Percentiles rank a stretch among this genome's conserved stretches.
These are phyloP conservation scores for Magnolia sinica DNA, from an alignment of 164 flowering plant species.

Conservation along the genomic window DNA sequence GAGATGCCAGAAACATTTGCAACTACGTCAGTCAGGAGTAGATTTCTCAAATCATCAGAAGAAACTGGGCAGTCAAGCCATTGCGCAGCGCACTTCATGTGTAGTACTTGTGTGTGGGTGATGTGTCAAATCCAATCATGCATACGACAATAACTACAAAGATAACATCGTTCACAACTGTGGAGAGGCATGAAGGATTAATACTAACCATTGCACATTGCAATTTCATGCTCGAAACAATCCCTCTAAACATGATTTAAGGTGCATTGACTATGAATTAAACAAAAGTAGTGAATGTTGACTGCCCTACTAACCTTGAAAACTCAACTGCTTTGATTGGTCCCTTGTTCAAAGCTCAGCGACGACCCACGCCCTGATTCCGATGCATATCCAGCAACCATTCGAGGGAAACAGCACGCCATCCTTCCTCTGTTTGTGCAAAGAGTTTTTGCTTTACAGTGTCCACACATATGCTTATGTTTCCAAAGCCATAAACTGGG, in stretches of 20 bases:
- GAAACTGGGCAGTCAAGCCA: not conserved
- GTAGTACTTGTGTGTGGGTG: too few species aligned
- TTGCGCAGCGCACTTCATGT: not conserved
- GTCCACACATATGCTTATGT: conserved; percentile 62
- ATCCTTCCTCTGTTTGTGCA: conserved; percentile 60
- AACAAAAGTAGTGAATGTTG: not conserved
- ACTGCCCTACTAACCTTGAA: not conserved
- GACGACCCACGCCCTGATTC: conserved; percentile 34
- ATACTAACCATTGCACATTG: too few species aligned
- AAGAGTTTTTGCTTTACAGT: conserved; percentile 63
- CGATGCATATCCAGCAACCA: conserved; percentile 63
- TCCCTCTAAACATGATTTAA: not conserved
- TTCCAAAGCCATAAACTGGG: conserved; percentile 91
- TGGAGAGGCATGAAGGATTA: too few species aligned
- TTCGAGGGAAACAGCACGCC: conserved; percentile 70
- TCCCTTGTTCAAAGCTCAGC: conserved; percentile 7
- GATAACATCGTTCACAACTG: too few species aligned
- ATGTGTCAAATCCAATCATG: not conserved
- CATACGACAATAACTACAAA: not conserved
- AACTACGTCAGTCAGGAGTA: not conserved
- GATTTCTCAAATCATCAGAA: not conserved
- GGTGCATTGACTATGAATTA: not conserved
- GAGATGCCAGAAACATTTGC: not conserved
- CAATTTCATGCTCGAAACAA: too few species aligned
- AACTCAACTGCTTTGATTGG: not conserved